Conservation (phyloP, 2,329 filamentous ascomycete species). For the Lithohypha guttulata region DNA sequence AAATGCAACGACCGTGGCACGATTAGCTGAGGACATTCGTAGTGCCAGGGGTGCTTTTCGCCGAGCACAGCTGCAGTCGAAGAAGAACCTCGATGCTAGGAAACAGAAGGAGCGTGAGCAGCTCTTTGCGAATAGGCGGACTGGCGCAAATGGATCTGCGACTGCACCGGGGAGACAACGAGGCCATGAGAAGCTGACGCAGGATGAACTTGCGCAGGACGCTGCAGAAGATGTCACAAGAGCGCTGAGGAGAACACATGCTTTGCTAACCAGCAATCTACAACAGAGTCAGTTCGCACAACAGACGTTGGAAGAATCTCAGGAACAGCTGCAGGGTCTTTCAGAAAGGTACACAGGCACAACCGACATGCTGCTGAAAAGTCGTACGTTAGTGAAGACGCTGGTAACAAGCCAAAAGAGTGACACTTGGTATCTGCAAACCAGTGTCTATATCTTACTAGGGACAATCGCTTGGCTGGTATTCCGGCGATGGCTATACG, state of each 20-base stretch:
- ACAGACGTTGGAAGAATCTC: constrained; percentile 58
- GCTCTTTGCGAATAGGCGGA: constrained; percentile 49
- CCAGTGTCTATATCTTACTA: constrained; percentile 70
- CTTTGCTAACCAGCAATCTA: constrained; percentile 75
- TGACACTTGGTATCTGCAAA: constrained; percentile 96
- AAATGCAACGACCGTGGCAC: constrained; percentile 54
- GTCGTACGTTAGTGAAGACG: constrained; percentile 63
- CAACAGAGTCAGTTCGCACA: constrained; percentile 80
- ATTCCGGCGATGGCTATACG: constrained; percentile 75
- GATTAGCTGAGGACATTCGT: constrained; percentile 60
- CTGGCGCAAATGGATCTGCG: constrained; percentile 17
- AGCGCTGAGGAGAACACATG: constrained; percentile 73
- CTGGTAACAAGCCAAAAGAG: constrained; percentile 83
- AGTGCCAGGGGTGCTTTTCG: constrained; percentile 60
- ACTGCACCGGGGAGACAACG: constrained; percentile 19
- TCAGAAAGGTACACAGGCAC: constrained; percentile 71
- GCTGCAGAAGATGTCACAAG: constrained; percentile 76
- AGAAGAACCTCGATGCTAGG: constrained; percentile 60
- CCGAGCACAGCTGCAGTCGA: constrained; percentile 69
- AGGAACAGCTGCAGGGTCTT: constrained; percentile 67
- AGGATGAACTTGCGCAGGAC: constrained; percentile 62
- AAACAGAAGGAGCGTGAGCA: constrained; percentile 67
- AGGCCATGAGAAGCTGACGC: constrained; percentile 44
- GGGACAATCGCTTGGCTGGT: constrained; percentile 74
- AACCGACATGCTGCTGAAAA: constrained; percentile 64